Percentiles rank a stretch among this genome's conserved stretches.
Evolutionary conservation across 2,329 filamentous ascomycete species (phyloP).

Genomic region (Diaporthe humulicola): DNA sequence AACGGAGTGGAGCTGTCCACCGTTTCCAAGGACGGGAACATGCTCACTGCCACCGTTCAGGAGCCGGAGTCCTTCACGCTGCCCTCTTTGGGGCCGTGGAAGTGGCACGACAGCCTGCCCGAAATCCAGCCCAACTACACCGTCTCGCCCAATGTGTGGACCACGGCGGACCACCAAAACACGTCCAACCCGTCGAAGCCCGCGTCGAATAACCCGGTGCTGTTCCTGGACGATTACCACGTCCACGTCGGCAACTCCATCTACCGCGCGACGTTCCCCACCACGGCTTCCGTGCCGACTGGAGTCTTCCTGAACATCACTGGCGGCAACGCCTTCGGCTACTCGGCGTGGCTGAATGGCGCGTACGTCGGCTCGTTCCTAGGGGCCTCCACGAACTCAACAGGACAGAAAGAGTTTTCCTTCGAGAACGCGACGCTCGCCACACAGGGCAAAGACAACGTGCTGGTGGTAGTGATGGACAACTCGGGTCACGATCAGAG

Average conservation of each 20-base stretch:
- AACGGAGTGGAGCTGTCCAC: constrained; percentile 59
- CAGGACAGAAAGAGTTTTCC: constrained; percentile 57
- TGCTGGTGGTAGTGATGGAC: constrained; percentile 70
- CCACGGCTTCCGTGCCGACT: constrained; percentile 51
- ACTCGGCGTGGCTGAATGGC: constrained; percentile 70
- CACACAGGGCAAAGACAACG: constrained; percentile 53
- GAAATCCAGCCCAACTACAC: constrained; percentile 60
- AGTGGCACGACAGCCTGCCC: constrained; percentile 61
- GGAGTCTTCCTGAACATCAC: constrained; percentile 64
- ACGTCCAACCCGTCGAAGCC: constrained; percentile 63
- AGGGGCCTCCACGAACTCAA: constrained; percentile 58
- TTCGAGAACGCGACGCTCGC: constrained; percentile 64
- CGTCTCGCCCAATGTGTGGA: constrained; percentile 58
- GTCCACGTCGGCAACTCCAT: constrained; percentile 67
- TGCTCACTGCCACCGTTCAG: constrained; percentile 47
- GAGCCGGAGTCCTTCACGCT: constrained; percentile 50
- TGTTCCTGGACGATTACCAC: constrained; percentile 70
- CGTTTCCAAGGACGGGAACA: constrained; percentile 45
- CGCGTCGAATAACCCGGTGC: constrained; percentile 63
- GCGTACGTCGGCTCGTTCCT: constrained; percentile 68
- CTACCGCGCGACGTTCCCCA: constrained; percentile 66
- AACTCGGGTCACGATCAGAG: constrained; percentile 72
- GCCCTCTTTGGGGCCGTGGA: constrained; percentile 60
- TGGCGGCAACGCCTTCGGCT: constrained; percentile 69
- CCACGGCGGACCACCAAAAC: constrained; percentile 61